phyloP scores from a whole-genome alignment of 1,139 yeast genomes.

The Wickerhamomyces sp. region DNA sequence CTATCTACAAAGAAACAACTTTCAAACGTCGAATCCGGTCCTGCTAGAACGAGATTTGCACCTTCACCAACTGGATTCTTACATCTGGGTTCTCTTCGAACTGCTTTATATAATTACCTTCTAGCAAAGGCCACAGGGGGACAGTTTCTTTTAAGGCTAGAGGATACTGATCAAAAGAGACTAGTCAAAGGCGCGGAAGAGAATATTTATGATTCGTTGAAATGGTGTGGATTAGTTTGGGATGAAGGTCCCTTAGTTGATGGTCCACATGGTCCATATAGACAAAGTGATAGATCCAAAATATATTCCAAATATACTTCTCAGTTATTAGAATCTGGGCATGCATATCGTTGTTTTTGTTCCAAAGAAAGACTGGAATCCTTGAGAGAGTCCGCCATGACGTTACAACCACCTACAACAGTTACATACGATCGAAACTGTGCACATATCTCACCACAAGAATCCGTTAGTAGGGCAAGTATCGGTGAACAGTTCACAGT shows the following conservation, averaged over 20 bases:
- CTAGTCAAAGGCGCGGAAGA: conserved; percentile 77
- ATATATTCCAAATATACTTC: conserved; percentile 60
- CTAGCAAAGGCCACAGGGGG: conserved; percentile 80
- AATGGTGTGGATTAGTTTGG: conserved; percentile 69
- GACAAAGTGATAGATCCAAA: conserved; percentile 72
- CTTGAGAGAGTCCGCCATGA: conserved; percentile 67
- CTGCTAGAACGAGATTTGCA: conserved; percentile 90
- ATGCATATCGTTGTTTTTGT: conserved; percentile 86
- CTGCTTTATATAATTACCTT: conserved; percentile 86
- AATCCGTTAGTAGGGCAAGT: conserved; percentile 32
- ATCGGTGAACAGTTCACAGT: conserved; percentile 39
- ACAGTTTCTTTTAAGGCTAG: conserved; percentile 72
- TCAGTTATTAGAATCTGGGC: conserved; percentile 52
- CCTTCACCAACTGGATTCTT: conserved; percentile 96
- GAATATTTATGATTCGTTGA: conserved; percentile 67
- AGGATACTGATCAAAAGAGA: conserved; percentile 86
- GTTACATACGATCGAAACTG: conserved; percentile 91
- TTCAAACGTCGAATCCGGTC: conserved; percentile 39
- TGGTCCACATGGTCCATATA: conserved; percentile 70
- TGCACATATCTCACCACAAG: conserved; percentile 36
- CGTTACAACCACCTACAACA: conserved; percentile 79
- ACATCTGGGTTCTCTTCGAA: conserved; percentile 88
- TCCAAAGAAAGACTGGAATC: conserved; percentile 69
- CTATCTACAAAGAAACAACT: conserved; percentile 24
- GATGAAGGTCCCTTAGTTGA: conserved; percentile 73